Conservation (phyloP, 2,329 filamentous ascomycete genomes). For the Didymella lethalis region DNA sequence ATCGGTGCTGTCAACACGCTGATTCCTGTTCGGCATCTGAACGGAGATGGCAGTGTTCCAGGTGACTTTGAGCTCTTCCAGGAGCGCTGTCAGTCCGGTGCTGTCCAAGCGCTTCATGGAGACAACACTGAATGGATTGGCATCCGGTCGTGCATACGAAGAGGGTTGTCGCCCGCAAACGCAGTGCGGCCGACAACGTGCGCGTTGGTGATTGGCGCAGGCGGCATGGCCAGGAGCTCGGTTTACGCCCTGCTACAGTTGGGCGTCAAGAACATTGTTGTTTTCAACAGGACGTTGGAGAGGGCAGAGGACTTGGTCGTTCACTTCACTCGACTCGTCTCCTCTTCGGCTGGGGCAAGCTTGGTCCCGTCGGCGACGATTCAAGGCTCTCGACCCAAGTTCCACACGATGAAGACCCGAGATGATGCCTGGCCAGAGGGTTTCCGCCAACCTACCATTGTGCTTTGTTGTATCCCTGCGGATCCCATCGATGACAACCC, state of each 20-base stretch:
- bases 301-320: conserved; percentile 72
- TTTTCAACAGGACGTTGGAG: conserved; percentile 74
- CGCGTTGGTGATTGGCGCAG: conserved; percentile 65
- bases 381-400: conserved; percentile 52
- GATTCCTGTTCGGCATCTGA: conserved; percentile 70
- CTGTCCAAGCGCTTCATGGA: conserved; percentile 74
- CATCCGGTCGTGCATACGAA: conserved; percentile 74
- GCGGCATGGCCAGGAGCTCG: conserved; percentile 79
- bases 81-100: conserved; percentile 69
- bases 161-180: conserved; percentile 75
- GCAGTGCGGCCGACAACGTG: conserved; percentile 62
- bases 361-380: conserved; percentile 25
- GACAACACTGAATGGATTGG: conserved; percentile 87
- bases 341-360: conserved; percentile 29
- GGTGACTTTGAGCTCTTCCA: conserved; percentile 61
- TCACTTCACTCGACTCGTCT: conserved; percentile 69
- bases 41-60: conserved; percentile 65
- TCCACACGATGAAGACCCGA: conserved; percentile 66
- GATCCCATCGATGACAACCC: conserved; percentile 70
- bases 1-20: conserved; percentile 81
- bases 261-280: conserved; percentile 76
- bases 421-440: conserved; percentile 70
- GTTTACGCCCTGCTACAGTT: conserved; percentile 81
- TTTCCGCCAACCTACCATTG: conserved; percentile 72
- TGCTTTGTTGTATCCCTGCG: conserved; percentile 78